phyloP scores from a whole-genome alignment of 768 basidiomycete species.

The Coprinopsis sp. region DNA sequence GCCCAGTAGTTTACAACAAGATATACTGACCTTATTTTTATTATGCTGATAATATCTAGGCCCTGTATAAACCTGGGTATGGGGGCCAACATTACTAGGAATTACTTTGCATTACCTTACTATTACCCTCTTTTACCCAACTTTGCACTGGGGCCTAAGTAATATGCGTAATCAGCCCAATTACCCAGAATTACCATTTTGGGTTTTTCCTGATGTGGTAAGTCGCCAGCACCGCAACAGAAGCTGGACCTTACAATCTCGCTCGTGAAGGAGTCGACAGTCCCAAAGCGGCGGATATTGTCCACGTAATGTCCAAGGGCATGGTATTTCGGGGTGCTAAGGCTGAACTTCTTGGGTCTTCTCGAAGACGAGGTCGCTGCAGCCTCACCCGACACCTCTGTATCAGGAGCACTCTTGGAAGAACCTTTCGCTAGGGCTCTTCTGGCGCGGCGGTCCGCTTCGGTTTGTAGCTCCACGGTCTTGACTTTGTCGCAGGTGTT shows the following conservation, averaged over 20 bases:
- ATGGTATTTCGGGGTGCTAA: constrained; percentile 4
- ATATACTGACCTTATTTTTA: too few species aligned
- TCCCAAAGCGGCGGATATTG: not conserved
- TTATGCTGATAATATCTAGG: too few species aligned
- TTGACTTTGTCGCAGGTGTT: constrained; percentile 17
- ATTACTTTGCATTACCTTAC: too few species aligned
- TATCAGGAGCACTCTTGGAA: not conserved
- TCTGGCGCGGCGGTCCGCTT: constrained; percentile 13
- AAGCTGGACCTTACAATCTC: not conserved
- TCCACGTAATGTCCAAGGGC: not conserved
- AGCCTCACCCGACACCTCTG: not conserved
- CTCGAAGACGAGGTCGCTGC: not conserved
- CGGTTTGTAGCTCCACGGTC: constrained; percentile 34
- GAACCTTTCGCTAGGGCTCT: too few species aligned
- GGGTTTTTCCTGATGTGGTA: too few species aligned
- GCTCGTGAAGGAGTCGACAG: not conserved
- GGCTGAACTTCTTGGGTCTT: not conserved
- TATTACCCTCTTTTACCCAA: too few species aligned
- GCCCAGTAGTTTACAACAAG: too few species aligned
- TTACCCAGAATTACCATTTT: too few species aligned
- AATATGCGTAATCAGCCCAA: too few species aligned
- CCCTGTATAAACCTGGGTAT: too few species aligned
- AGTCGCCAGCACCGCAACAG: not conserved
- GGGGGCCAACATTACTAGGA: too few species aligned
- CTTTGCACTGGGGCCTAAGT: too few species aligned